Evolutionary conservation across 2,329 filamentous ascomycete genomes (phyloP), one percentile per base, ranked within the genome.

Genomic region (Fusarium irregulare): DNA sequence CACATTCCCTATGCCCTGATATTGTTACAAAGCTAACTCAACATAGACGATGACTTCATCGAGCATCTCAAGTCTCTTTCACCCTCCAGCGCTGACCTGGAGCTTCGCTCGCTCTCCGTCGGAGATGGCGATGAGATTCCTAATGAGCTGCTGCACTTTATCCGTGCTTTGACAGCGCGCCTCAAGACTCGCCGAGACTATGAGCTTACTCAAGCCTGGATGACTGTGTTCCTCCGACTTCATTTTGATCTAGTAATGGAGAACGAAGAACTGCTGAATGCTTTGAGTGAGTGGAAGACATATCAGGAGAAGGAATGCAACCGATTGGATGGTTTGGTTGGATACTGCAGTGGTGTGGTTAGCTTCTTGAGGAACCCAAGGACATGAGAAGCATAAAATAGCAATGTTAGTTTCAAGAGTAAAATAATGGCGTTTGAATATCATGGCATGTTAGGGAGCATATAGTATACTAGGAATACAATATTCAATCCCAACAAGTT

Each of bases 161-260:
- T 98, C 54, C 80, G 83, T n/a, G 94, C 94, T 3, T 81, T 99
- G 59, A 97, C 93, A 0, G 85, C 83, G 56, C 86, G 92, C 14
- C 83, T 98, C 55, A 81, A 83, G 45, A 84, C 88, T 53, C 89
- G 91, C 69, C 88, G 88, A 49, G 96, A 98, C 79, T 99, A 97
- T 79, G 96, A 99, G 81, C 86, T 99, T 41, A 92, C 93, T 18
- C 94, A 98, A 80, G 93, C 94, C 1, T 99, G 96, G 95, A 98
- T 99, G 94, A 91, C 92, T 3, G 95, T 98, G 2, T 97, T 98
- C 76, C 78, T 99, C 63, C 88, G 91, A 49, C 83, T 97, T 42
- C 95, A 98, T 79, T 87, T 87, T 68, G 87, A 89, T 70, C 68
- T 85, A 40, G 80, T 87, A 44, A 83, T 83, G 81, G 84, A 81